phyloP scores from a whole-genome alignment of 2,329 filamentous ascomycete genomes.

The Purpureocillium takamizusanense region DNA sequence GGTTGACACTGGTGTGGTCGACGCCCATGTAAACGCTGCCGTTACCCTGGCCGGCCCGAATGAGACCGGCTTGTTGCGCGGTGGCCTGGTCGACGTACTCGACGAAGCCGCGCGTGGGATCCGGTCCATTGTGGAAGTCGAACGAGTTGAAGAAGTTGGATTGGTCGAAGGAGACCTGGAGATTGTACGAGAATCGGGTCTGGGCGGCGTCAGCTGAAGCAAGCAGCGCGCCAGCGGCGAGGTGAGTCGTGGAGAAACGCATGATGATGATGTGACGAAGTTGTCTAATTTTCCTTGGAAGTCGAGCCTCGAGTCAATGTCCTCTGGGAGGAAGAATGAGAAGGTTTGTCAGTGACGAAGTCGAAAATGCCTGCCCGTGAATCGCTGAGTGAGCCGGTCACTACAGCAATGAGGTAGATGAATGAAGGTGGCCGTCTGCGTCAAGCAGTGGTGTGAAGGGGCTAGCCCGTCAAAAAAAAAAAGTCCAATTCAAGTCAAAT shows the following conservation, averaged over 20 bases:
- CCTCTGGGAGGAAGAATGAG: too few relatives aligned
- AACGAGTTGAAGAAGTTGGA: slow-evolving; percentile 49
- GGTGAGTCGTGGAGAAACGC: slow-evolving; percentile 11
- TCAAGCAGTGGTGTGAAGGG: too few relatives aligned
- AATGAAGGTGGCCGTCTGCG: neutral
- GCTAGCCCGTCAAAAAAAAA: neutral
- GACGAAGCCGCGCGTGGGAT: slow-evolving; percentile 71
- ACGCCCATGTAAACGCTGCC: slow-evolving; percentile 59
- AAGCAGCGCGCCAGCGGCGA: slow-evolving; percentile 20
- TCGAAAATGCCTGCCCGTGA: too few relatives aligned
- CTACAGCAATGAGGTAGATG: neutral
- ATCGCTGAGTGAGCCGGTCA: neutral
- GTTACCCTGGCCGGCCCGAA: slow-evolving; percentile 36
- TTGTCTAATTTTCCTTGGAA: too few relatives aligned
- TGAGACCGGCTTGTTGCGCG: slow-evolving; percentile 49
- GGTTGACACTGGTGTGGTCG: slow-evolving; percentile 49
- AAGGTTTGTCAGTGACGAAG: too few relatives aligned
- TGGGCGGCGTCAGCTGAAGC: slow-evolving; percentile 9
- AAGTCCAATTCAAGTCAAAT: neutral
- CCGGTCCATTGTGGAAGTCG: slow-evolving; percentile 45
- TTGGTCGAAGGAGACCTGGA: slow-evolving; percentile 38
- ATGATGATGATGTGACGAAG: slow-evolving; percentile 3
- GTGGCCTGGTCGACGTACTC: slow-evolving; percentile 52
- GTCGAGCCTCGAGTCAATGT: too few relatives aligned
- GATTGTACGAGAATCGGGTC: slow-evolving; percentile 27